Evolutionary conservation across 2,329 filamentous ascomycete species (phyloP).

Genomic region (Leptoxyphium fumago): DNA sequence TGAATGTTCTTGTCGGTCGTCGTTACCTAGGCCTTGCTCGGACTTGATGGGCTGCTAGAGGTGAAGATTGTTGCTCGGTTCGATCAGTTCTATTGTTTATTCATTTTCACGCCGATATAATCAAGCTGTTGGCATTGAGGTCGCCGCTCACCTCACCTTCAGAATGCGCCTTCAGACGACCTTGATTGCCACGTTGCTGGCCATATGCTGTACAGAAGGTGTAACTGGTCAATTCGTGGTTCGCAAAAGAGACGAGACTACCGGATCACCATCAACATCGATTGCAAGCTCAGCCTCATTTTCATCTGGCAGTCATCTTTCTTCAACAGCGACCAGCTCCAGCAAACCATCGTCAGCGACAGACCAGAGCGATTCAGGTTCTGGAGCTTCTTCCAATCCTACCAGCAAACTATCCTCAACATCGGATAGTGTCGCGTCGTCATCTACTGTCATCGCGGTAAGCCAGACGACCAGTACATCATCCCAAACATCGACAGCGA

Average conservation of each 20-base stretch:
- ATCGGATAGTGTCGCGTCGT: background rate
- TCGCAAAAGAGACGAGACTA: background rate
- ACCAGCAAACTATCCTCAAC: constrained; percentile 1
- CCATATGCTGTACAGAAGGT: background rate
- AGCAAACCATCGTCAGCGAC: background rate
- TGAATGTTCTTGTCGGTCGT: no score
- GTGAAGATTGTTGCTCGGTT: no score
- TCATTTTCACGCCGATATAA: no score
- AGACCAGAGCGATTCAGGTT: background rate
- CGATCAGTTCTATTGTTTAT: no score
- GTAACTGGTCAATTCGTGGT: background rate
- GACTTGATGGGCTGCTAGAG: no score
- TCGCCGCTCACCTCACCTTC: no score
- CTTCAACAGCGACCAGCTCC: background rate
- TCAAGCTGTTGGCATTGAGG: no score
- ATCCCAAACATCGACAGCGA: background rate
- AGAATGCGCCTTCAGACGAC: background rate
- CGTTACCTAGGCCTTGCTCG: no score
- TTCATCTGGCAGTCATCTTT: background rate
- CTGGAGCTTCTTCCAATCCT: background rate
- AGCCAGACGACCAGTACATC: background rate
- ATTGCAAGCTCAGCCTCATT: background rate
- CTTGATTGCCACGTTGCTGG: background rate
- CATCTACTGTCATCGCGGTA: background rate
- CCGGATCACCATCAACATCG: background rate